These are phyloP conservation scores for Melocanna baccifera DNA, from an alignment of 176 grass and related monocot species.

Conservation along the genomic window DNA sequence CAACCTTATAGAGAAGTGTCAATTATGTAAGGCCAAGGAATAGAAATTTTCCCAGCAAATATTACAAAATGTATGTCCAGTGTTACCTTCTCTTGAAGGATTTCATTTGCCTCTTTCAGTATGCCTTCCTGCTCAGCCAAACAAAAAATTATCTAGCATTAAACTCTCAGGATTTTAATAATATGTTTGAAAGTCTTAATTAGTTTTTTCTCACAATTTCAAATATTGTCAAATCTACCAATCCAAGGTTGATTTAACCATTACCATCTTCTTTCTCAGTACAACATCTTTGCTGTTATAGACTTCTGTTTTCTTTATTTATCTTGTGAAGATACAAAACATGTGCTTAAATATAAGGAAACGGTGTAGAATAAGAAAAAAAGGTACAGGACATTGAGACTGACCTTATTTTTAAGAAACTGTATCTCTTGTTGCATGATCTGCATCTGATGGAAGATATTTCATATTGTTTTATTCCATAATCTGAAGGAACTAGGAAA, in stretches of 20 bases:
- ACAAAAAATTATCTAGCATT: not conserved
- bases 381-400: not conserved
- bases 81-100: constrained; percentile 41
- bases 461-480: not conserved
- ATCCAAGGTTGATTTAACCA: not conserved
- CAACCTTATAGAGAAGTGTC: not conserved
- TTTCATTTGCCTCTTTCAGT: constrained; percentile 35
- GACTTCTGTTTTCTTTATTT: not conserved
- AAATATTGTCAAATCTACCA: not conserved
- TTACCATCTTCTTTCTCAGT: not conserved
- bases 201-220: not conserved
- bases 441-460: constrained; percentile 42
- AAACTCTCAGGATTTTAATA: not conserved
- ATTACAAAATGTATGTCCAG: not conserved
- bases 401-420: constrained; percentile 54
- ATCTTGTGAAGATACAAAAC: not conserved
- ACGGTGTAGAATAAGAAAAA: not conserved
- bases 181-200: not conserved
- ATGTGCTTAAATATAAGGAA: not conserved
- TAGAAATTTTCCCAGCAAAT: not conserved
- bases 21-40: not conserved
- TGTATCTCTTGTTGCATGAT: constrained; percentile 64
- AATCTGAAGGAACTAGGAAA: not conserved
- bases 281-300: not conserved
- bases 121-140: constrained; percentile 32